phyloP scores from a whole-genome alignment of 2,329 filamentous ascomycete species.

The Hypoxylon sp. region DNA sequence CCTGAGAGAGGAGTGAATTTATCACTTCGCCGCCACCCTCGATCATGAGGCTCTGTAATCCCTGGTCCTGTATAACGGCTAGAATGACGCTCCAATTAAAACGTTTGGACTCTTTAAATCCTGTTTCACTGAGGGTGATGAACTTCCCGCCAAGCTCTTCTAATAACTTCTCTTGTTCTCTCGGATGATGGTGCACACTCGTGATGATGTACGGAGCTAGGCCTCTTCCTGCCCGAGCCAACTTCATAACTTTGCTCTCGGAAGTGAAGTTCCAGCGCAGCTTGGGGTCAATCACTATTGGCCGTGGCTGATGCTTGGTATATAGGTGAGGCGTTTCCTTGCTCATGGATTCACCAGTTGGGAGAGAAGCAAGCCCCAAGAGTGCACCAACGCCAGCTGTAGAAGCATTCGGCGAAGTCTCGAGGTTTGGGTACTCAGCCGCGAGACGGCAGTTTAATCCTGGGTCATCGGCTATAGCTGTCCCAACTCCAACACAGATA shows the following conservation, averaged over 20 bases:
- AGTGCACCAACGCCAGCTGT: conserved; percentile 42
- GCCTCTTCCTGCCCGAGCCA: conserved; percentile 76
- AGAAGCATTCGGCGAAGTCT: conserved; percentile 23
- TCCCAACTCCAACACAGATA: conserved; percentile 88
- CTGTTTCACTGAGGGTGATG: conserved; percentile 57
- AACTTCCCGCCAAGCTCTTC: conserved; percentile 68
- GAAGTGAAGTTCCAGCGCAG: conserved; percentile 77
- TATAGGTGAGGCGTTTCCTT: conserved; percentile 57
- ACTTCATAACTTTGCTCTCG: conserved; percentile 75
- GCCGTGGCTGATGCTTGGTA: conserved; percentile 76
- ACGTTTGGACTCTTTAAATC: conserved; percentile 57
- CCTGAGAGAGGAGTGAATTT: conserved; percentile 80
- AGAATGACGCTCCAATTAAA: conserved; percentile 78
- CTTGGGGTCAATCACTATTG: conserved; percentile 84
- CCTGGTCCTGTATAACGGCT: conserved; percentile 68
- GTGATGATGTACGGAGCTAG: conserved; percentile 81
- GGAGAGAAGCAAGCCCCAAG: conserved; percentile 38
- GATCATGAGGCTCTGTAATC: conserved; percentile 86
- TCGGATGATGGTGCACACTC: conserved; percentile 62
- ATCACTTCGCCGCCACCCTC: conserved; percentile 90
- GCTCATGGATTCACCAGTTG: conserved; percentile 45
- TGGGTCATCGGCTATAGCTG: conserved; percentile 87
- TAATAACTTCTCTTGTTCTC: conserved; percentile 61
- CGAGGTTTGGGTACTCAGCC: conserved; percentile 57
- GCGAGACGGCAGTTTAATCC: conserved; percentile 85